Evolutionary conservation across 1,139 yeast genomes (phyloP), one percentile per base, ranked within the genome.

Genomic region (Yarrowia galli): DNA sequence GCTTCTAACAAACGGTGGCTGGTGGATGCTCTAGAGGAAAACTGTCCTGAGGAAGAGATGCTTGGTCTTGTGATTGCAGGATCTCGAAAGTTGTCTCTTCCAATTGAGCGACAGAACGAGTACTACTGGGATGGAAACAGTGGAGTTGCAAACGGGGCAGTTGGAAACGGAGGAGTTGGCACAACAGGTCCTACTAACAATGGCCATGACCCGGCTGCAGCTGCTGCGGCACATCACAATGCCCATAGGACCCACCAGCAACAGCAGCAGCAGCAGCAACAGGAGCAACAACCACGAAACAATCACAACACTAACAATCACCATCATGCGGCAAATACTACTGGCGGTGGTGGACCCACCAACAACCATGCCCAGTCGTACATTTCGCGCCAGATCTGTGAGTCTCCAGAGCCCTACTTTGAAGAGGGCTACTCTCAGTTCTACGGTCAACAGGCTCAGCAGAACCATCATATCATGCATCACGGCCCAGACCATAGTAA

Each of bases 1-100:
- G 75, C 73, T 53, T 67, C 73, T 5, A 74, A 75, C 28, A 69
- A 74, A 25, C 67, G 68, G 32, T 73, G 76, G 76, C 68, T 74
- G 16, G 74, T 73, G 12, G 70, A 68, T 25, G 74, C 72, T 51
- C 68, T 73, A 15, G 70, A 70, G 12, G 70, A 69, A 40, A 71
- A 70, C 35, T 68, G 67, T 18, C 68, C 70, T 6, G 71, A 72
- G 43, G 74, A 73, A 45, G 66, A 61, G 28, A 46, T 61, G 54
- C 56, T 61, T 3, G 66, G 66, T 32, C 46, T 61, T 12, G 66
- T 61, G 36, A 48, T 61, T 46, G 66, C 66, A 12, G 66, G 66
- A 13, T 61, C 66, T 6, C 36, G 56, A 23, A 46, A 48, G 16
- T 38, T 48, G 18, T 48, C 66, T 6, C 56, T 61, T 22, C 64